Percentiles rank a stretch among this genome's conserved stretches.
Conservation (phyloP, 2,329 filamentous ascomycete species). For the Claviceps monticola region DNA sequence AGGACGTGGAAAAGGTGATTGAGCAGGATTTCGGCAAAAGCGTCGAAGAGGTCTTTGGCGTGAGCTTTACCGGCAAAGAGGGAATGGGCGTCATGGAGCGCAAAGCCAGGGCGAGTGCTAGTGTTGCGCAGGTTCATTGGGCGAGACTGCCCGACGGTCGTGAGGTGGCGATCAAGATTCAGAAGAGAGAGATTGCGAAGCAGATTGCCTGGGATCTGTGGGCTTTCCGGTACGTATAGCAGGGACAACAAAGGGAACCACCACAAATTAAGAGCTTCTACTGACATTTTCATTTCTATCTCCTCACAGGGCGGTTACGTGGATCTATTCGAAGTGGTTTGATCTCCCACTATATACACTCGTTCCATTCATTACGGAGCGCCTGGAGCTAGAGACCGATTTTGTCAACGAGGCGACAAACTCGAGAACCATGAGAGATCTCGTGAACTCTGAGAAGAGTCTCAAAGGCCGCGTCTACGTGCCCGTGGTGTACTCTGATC, state of each 20-base stretch:
- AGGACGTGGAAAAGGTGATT: slow-evolving; percentile 72
- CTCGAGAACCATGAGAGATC: slow-evolving; percentile 64
- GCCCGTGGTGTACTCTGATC: slow-evolving; percentile 67
- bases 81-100: slow-evolving; percentile 50
- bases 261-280: too few species aligned
- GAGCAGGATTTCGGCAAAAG: slow-evolving; percentile 76
- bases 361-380: slow-evolving; percentile 84
- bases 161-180: slow-evolving; percentile 90
- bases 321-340: slow-evolving; percentile 75
- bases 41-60: slow-evolving; percentile 82
- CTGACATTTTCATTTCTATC: neutral
- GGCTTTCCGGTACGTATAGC: slow-evolving; percentile 62
- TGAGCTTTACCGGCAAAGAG: slow-evolving; percentile 63
- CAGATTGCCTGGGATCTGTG: slow-evolving; percentile 93
- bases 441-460: slow-evolving; percentile 62
- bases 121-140: slow-evolving; percentile 96
- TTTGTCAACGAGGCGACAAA: slow-evolving; percentile 88
- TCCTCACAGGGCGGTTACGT: slow-evolving; percentile 55
- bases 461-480: slow-evolving; percentile 76
- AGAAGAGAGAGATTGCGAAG: slow-evolving; percentile 84
- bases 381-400: slow-evolving; percentile 86
- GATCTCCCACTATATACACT: slow-evolving; percentile 85
- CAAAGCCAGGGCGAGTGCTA: slow-evolving; percentile 60
- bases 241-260: too few species aligned
- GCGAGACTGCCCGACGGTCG: slow-evolving; percentile 71